Conservation (phyloP, 768 basidiomycete species). For the Lactarius quietus region DNA sequence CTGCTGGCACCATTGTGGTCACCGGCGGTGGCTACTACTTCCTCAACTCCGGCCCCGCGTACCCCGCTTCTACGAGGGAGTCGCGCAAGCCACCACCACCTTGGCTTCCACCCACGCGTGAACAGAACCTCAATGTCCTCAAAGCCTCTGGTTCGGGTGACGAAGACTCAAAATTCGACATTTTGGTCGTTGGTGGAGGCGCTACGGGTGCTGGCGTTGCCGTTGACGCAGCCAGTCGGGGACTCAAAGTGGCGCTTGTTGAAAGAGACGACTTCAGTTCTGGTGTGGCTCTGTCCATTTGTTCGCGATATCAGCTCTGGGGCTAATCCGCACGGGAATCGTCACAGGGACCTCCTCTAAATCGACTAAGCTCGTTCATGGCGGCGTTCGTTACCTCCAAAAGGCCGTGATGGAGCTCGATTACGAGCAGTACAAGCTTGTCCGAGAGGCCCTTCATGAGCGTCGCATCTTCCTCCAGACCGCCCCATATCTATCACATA, state of each 20-base stretch:
- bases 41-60: conserved; percentile 69
- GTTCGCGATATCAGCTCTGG: not conserved
- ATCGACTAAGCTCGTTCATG: conserved; percentile 97
- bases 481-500: conserved; percentile 86
- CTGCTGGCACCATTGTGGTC: conserved; percentile 50
- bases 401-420: conserved; percentile 95
- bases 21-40: conserved; percentile 64
- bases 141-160: conserved; percentile 38
- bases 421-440: conserved; percentile 95
- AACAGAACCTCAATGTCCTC: conserved; percentile 61
- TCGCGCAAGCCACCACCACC: conserved; percentile 69
- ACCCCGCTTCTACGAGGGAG: conserved; percentile 59
- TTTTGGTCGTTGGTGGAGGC: conserved; percentile 88
- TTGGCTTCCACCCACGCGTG: conserved; percentile 72
- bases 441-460: conserved; percentile 92
- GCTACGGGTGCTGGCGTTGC: conserved; percentile 97
- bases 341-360: conserved; percentile 86
- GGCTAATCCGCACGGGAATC: not conserved
- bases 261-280: conserved; percentile 91
- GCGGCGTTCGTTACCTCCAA: conserved; percentile 95
- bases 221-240: conserved; percentile 88
- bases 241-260: conserved; percentile 88
- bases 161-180: conserved; percentile 62
- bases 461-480: conserved; percentile 91
- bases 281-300: conserved; percentile 44